Evolutionary conservation across 2,329 filamentous ascomycete genomes (phyloP).

Genomic region (Colletotrichum aenigma): DNA sequence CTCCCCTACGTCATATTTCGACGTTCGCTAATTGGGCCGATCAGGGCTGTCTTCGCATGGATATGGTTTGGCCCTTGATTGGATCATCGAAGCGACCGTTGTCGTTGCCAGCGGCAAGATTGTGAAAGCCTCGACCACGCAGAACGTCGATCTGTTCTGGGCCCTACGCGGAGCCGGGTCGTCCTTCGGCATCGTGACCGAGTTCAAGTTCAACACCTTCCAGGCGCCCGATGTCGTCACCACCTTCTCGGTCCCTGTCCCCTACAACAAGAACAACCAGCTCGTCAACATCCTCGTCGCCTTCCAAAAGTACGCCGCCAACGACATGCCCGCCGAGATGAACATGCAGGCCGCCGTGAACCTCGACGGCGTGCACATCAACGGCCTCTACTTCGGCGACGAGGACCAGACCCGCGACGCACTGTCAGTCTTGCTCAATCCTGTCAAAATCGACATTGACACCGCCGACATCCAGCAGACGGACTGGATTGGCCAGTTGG

Average conservation of each 20-base stretch:
- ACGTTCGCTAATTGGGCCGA: background rate
- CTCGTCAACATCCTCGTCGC: constrained; percentile 3
- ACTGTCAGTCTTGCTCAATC: constrained; percentile 1
- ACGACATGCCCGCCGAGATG: constrained; percentile 25
- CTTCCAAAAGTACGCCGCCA: constrained; percentile 27
- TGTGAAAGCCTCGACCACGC: constrained; percentile 32
- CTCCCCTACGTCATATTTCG: background rate
- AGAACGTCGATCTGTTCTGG: constrained; percentile 47
- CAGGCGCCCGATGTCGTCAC: constrained; percentile 35
- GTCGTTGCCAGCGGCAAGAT: constrained; percentile 39
- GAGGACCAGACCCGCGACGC: constrained; percentile 5
- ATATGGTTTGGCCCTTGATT: constrained; percentile 35
- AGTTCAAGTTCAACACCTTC: constrained; percentile 44
- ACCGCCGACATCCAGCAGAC: background rate
- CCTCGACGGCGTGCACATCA: constrained; percentile 23
- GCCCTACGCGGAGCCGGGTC: constrained; percentile 45
- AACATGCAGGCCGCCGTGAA: constrained; percentile 28
- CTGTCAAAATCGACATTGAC: background rate
- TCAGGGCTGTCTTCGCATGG: constrained; percentile 21
- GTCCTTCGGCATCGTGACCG: constrained; percentile 44
- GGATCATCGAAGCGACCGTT: constrained; percentile 37
- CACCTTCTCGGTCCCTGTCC: constrained; percentile 20
- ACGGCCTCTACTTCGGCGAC: constrained; percentile 32
- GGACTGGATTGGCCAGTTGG: constrained; percentile 29
- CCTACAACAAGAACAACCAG: background rate